Evolutionary conservation across 352 stramenopile genomes (phyloP).

Genomic region (Phytophthora europaea): DNA sequence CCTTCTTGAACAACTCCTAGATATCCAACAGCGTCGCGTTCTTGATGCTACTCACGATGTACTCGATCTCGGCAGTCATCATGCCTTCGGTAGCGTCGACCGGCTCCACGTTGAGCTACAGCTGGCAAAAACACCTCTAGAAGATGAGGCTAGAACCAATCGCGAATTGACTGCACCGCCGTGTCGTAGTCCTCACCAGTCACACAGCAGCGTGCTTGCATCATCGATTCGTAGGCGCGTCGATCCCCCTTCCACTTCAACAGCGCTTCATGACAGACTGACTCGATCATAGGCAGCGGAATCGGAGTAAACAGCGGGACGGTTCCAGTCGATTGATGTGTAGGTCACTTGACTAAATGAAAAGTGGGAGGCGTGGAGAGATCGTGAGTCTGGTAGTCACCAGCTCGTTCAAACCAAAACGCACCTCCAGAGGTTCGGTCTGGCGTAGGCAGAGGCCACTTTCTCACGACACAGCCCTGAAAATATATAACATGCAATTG

Average conservation of each 20-base stretch:
- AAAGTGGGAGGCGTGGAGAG: no score
- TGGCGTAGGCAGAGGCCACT: no score
- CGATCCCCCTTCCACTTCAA: neutral
- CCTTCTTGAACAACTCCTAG: neutral
- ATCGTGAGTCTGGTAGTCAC: no score
- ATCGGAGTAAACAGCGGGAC: neutral
- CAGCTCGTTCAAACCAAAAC: no score
- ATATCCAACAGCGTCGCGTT: conserved; percentile 3
- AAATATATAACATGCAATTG: no score
- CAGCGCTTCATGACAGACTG: conserved; percentile 1
- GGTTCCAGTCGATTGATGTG: neutral
- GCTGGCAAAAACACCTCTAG: conserved; percentile 6
- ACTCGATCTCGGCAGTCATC: neutral
- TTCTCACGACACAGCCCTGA: no score
- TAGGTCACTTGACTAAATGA: no score
- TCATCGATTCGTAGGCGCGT: neutral
- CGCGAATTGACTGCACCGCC: neutral
- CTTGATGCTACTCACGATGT: conserved; percentile 3
- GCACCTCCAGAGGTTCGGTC: no score
- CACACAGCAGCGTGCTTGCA: neutral
- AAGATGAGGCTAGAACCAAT: neutral
- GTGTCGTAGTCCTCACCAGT: neutral
- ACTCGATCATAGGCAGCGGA: neutral
- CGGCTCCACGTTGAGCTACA: neutral
- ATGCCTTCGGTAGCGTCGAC: neutral